These are phyloP conservation scores for Aspergillus puulaauensis DNA, from an alignment of 2,329 filamentous ascomycete species.

Conservation along the genomic window DNA sequence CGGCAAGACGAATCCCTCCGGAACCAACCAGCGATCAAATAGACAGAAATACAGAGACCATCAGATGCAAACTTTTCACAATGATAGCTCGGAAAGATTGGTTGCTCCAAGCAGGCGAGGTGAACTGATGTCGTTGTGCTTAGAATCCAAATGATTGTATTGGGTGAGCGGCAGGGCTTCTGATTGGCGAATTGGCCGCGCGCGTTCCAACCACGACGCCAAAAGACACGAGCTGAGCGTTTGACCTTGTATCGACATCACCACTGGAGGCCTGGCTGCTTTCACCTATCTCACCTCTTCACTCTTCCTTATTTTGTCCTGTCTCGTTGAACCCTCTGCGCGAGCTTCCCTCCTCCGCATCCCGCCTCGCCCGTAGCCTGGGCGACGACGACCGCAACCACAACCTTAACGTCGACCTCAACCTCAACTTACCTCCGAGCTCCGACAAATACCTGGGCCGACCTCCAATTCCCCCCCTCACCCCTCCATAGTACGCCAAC, in stretches of 20 bases:
- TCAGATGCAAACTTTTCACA: background rate
- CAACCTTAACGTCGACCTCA: background rate
- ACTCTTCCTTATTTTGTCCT: background rate
- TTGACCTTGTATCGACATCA: conserved; percentile 9
- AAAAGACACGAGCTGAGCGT: conserved; percentile 11
- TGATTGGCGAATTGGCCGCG: conserved; percentile 8
- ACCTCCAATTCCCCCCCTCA: background rate
- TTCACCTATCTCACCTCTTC: background rate
- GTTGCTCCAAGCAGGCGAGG: background rate
- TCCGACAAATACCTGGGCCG: background rate
- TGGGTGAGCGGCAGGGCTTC: background rate
- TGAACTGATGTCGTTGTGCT: background rate
- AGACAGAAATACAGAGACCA: no score
- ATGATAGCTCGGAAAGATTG: background rate
- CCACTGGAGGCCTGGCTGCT: conserved; percentile 2
- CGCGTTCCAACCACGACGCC: conserved; percentile 12
- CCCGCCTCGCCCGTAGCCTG: background rate
- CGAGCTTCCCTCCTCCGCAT: background rate
- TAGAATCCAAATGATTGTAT: background rate
- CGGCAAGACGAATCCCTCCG: no score
- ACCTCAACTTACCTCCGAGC: background rate
- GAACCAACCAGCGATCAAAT: no score
- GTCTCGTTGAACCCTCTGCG: background rate
- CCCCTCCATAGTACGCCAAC: background rate
- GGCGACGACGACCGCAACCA: background rate